These are phyloP conservation scores for Mucuna pruriens DNA, from an alignment of 306 rosid genomes.

Conservation along the genomic window DNA sequence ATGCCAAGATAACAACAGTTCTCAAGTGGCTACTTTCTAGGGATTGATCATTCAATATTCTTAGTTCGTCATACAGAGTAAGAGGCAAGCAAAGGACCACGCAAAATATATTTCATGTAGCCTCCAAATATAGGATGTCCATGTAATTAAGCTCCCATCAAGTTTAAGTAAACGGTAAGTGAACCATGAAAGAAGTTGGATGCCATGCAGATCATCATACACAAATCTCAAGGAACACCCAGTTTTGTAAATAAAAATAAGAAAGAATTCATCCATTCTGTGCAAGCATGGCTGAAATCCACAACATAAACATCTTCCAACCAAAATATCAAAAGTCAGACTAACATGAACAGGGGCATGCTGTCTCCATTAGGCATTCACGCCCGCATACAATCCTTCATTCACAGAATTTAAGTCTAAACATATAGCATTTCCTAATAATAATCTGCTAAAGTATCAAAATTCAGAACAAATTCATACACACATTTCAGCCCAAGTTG, in stretches of 20 bases:
- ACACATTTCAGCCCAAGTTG: too few species aligned
- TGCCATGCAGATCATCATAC: not conserved
- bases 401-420: not conserved
- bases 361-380: not conserved
- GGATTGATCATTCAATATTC: not conserved
- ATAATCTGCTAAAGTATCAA: conserved; percentile 18
- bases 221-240: conserved; percentile 8
- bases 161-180: not conserved
- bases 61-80: not conserved
- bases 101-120: not conserved
- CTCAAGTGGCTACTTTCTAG: not conserved
- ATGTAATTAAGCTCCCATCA: not conserved
- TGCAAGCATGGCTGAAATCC: not conserved
- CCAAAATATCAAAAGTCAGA: not conserved
- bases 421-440: conserved; percentile 11
- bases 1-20: not conserved
- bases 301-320: not conserved
- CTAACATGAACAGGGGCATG: not conserved
- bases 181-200: not conserved
- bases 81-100: not conserved
- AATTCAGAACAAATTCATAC: not conserved
- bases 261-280: not conserved
- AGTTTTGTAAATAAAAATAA: not conserved
- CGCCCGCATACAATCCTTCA: not conserved
- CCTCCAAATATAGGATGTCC: not conserved